These are phyloP conservation scores for Elsinoe arachidis DNA, from an alignment of 2,329 filamentous ascomycete genomes.

Conservation along the genomic window DNA sequence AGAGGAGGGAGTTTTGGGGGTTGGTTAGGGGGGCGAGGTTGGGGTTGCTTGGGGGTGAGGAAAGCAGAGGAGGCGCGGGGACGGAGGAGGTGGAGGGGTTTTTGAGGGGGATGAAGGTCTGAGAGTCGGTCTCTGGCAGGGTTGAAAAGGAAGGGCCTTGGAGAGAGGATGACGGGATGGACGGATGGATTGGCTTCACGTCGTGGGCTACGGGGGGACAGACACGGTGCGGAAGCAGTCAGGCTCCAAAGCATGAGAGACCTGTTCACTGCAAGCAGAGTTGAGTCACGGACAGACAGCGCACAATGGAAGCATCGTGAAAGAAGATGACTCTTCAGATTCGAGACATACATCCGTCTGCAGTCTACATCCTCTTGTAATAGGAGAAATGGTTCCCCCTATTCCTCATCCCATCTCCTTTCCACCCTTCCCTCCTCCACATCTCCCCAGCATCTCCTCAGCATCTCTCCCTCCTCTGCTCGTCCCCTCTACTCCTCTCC, in stretches of 20 bases:
- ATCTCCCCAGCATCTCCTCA: neutral
- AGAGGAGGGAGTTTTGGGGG: slow-evolving; percentile 77
- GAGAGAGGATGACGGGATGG: too few species aligned
- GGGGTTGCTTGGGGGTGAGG: slow-evolving; percentile 61
- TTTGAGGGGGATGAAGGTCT: slow-evolving; percentile 16
- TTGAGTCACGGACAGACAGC: too few species aligned
- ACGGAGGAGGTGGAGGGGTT: slow-evolving; percentile 56
- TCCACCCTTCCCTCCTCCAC: neutral
- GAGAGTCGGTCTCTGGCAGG: neutral
- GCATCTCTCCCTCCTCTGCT: neutral
- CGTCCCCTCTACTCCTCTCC: neutral
- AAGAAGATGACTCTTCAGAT: neutral
- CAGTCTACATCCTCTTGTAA: slow-evolving; percentile 3
- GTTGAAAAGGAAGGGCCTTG: neutral
- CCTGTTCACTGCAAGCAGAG: too few species aligned
- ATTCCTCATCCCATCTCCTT: neutral
- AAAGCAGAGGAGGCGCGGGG: slow-evolving; percentile 46
- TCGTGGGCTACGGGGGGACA: too few species aligned
- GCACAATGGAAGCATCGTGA: too few species aligned
- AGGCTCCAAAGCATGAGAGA: too few species aligned
- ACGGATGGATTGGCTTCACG: too few species aligned
- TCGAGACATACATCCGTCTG: slow-evolving; percentile 8
- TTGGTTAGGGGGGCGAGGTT: slow-evolving; percentile 57
- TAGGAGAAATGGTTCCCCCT: neutral
- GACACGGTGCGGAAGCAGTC: neutral